Conservation (phyloP, 108 stramenopile species). For the Epithemia pelagica region DNA sequence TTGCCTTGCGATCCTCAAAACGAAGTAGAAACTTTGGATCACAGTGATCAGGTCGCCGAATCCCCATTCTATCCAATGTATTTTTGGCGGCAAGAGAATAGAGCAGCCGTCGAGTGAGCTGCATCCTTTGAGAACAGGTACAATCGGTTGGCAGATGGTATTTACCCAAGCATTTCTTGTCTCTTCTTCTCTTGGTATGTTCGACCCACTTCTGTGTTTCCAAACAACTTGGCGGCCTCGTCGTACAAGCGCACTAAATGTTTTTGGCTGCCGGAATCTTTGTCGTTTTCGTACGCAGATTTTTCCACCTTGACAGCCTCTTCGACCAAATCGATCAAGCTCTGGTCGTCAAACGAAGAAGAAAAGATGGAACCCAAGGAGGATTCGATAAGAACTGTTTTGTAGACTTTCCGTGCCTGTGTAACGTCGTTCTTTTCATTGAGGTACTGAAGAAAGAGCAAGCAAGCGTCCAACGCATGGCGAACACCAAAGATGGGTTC, state of each 20-base stretch:
- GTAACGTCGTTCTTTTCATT: conserved; percentile 7
- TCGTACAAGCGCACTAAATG: conserved; percentile 42
- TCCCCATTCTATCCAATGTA: background rate
- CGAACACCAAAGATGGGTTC: conserved; percentile 23
- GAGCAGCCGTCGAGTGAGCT: background rate
- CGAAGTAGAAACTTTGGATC: background rate
- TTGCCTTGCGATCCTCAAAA: background rate
- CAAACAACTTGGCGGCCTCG: conserved; percentile 45
- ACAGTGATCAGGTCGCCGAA: no score
- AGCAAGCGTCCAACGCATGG: conserved; percentile 29
- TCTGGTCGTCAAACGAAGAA: conserved; percentile 17
- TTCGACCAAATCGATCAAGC: conserved; percentile 41
- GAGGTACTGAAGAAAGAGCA: conserved; percentile 34
- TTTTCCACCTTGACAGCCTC: conserved; percentile 27
- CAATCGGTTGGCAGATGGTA: background rate
- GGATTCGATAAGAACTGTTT: conserved; percentile 46
- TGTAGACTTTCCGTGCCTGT: conserved; percentile 43
- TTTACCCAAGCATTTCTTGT: conserved; percentile 18
- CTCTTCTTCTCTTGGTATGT: conserved; percentile 23
- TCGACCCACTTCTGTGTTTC: conserved; percentile 20
- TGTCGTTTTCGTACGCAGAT: conserved; percentile 20
- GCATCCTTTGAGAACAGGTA: background rate
- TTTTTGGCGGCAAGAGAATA: background rate
- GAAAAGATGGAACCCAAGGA: conserved; percentile 11
- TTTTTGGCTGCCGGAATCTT: background rate